phyloP scores from a whole-genome alignment of 2,329 filamentous ascomycete genomes.

The Pezicula carpinea region DNA sequence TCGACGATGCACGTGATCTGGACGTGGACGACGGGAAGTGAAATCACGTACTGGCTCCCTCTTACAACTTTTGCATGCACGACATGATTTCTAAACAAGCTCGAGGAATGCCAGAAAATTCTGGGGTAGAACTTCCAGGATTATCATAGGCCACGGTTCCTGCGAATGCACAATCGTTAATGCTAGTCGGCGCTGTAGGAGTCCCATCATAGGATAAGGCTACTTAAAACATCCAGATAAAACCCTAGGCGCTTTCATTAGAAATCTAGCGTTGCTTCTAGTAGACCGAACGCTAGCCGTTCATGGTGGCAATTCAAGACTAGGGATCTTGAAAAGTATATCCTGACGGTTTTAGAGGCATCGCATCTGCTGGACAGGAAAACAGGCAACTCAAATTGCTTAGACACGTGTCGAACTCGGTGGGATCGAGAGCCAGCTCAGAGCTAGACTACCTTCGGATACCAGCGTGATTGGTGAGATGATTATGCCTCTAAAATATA shows the following conservation, averaged over 20 bases:
- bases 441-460: slow-evolving; percentile 31
- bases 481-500: slow-evolving; percentile 22
- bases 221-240: slow-evolving; percentile 6
- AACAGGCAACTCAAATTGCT: slow-evolving; percentile 65
- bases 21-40: slow-evolving; percentile 42
- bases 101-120: slow-evolving; percentile 37
- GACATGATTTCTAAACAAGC: slow-evolving; percentile 38
- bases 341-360: slow-evolving; percentile 40
- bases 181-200: slow-evolving; percentile 8
- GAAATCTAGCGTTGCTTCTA: slow-evolving; percentile 2
- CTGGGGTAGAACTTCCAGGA: slow-evolving; percentile 39
- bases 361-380: slow-evolving; percentile 57
- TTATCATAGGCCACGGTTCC: slow-evolving; percentile 62
- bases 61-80: slow-evolving; percentile 41
- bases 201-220: slow-evolving; percentile 7
- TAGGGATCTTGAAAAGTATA: slow-evolving; percentile 54
- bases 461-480: slow-evolving; percentile 29
- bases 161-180: slow-evolving; percentile 59
- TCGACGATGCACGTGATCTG: slow-evolving; percentile 36
- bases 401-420: slow-evolving; percentile 61
- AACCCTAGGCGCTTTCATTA: slow-evolving; percentile 7
- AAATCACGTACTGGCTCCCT: slow-evolving; percentile 40
- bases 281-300: slow-evolving; percentile 26
- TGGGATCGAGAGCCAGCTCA: slow-evolving; percentile 41
- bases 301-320: slow-evolving; percentile 51